These are phyloP conservation scores for Rhynchosporium graminicola DNA, from an alignment of 2,329 filamentous ascomycete species.

Conservation along the genomic window DNA sequence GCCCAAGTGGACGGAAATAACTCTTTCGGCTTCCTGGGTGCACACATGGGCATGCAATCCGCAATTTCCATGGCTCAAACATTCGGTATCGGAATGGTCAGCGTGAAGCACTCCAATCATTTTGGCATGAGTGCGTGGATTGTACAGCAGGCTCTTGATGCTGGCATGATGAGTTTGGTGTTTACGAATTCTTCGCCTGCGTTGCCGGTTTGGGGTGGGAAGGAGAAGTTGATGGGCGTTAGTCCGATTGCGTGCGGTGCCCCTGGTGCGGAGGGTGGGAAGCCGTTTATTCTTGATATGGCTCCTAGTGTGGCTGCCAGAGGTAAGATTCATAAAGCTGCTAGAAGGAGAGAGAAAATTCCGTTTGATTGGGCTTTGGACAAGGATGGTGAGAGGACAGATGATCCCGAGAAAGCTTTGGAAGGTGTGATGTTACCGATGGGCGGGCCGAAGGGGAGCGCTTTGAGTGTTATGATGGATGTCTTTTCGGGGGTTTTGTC, in stretches of 20 bases:
- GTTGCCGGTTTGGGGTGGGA: constrained; percentile 42
- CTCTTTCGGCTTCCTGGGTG: constrained; percentile 74
- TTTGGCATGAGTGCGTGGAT: constrained; percentile 84
- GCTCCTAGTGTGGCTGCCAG: constrained; percentile 68
- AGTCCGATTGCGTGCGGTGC: constrained; percentile 60
- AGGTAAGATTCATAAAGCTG: constrained; percentile 74
- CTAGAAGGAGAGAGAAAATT: constrained; percentile 68
- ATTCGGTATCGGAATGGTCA: constrained; percentile 74
- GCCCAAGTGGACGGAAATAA: constrained; percentile 62
- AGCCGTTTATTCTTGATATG: constrained; percentile 76
- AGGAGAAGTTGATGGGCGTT: constrained; percentile 39
- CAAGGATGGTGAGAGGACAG: constrained; percentile 65
- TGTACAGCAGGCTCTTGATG: constrained; percentile 75
- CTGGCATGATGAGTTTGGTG: constrained; percentile 59
- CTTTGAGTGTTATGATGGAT: constrained; percentile 82
- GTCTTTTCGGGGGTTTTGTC: constrained; percentile 80
- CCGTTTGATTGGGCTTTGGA: constrained; percentile 75
- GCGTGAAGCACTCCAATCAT: constrained; percentile 76
- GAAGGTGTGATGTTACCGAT: constrained; percentile 83
- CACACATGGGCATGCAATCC: constrained; percentile 63
- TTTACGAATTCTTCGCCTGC: constrained; percentile 42
- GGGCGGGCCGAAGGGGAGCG: constrained; percentile 82
- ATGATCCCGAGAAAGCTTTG: constrained; percentile 70
- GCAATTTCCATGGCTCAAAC: constrained; percentile 66
- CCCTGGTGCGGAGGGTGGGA: constrained; percentile 57